phyloP scores from a whole-genome alignment of 2,329 filamentous ascomycete species.

The Aspergillus latus region DNA sequence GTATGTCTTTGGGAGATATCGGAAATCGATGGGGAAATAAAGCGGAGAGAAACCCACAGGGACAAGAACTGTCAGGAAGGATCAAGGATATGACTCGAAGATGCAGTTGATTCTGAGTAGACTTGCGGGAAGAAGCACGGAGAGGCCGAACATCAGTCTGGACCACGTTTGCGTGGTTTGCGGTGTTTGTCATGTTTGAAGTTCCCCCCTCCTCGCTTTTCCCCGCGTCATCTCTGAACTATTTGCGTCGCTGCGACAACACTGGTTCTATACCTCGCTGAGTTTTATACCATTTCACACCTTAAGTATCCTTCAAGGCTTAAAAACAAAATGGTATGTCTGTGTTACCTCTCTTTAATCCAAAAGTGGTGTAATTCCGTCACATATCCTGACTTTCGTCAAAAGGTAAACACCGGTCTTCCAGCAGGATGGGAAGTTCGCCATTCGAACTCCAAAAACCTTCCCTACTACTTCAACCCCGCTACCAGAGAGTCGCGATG shows the following conservation, averaged over 20 bases:
- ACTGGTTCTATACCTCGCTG: not conserved
- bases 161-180: slow-evolving; percentile 12
- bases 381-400: slow-evolving; percentile 1
- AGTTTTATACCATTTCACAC: not conserved
- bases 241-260: not conserved
- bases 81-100: not conserved
- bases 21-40: not conserved
- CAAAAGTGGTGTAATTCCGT: not conserved
- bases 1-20: too few species aligned
- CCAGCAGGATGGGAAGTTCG: slow-evolving; percentile 91
- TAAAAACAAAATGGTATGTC: slow-evolving; percentile 14
- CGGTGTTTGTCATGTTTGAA: slow-evolving; percentile 21
- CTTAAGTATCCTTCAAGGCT: not conserved
- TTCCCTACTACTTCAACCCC: slow-evolving; percentile 97
- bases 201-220: slow-evolving; percentile 16
- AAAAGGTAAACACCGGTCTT: slow-evolving; percentile 72
- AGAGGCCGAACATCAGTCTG: slow-evolving; percentile 9
- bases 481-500: slow-evolving; percentile 84
- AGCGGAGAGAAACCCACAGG: not conserved
- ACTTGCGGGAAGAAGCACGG: slow-evolving; percentile 15
- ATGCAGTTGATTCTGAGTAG: not conserved
- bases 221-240: slow-evolving; percentile 33
- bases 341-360: not conserved
- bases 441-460: slow-evolving; percentile 96
- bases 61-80: not conserved